Evolutionary conservation across 176 grass and related monocot genomes (phyloP).

Genomic region (Saccharum spontaneum): DNA sequence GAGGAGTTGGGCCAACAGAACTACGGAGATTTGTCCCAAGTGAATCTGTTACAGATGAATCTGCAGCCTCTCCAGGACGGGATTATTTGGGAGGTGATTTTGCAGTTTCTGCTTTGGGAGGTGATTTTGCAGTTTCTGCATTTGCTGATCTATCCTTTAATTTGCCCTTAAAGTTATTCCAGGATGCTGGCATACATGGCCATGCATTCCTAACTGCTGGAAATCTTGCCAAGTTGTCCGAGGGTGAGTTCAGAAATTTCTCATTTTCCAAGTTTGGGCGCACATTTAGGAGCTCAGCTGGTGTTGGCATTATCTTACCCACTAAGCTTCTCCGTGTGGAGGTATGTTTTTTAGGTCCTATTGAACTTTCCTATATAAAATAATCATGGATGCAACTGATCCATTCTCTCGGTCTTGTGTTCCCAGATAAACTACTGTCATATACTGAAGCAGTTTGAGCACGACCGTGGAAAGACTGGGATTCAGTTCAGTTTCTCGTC

Average conservation of each 20-base stretch:
- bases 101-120: constrained; percentile 56
- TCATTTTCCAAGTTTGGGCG: constrained; percentile 41
- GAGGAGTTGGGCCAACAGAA: constrained; percentile 66
- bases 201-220: constrained; percentile 69
- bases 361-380: neutral
- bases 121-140: constrained; percentile 59
- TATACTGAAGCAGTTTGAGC: constrained; percentile 70
- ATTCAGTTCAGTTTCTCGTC: constrained; percentile 85
- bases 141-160: constrained; percentile 90
- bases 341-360: constrained; percentile 42
- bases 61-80: constrained; percentile 24
- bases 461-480: constrained; percentile 69
- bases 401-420: neutral
- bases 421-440: constrained; percentile 71
- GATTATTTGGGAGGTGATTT: constrained; percentile 67
- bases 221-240: constrained; percentile 60
- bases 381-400: constrained; percentile 15
- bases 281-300: constrained; percentile 69
- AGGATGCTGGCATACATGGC: constrained; percentile 68
- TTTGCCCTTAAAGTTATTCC: constrained; percentile 62
- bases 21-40: constrained; percentile 40
- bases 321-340: constrained; percentile 58
- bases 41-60: constrained; percentile 30
- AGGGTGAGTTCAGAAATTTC: constrained; percentile 53
- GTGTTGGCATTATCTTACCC: constrained; percentile 69